phyloP scores from a whole-genome alignment of 202 grass and related monocot species.

The Setaria viridis region DNA sequence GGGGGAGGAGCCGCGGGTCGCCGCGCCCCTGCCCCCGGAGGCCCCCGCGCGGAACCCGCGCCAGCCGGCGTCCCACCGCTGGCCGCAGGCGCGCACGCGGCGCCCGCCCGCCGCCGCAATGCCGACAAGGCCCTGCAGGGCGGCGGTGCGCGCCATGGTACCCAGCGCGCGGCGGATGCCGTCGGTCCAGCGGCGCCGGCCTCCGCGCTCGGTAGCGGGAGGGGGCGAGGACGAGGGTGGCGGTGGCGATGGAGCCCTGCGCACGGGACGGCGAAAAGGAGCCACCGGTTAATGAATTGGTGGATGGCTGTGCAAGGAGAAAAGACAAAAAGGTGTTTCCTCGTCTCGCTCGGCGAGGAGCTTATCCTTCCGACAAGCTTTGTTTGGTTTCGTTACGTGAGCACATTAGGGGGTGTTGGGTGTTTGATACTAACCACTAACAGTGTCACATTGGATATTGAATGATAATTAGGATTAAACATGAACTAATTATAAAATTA shows the following conservation, averaged over 20 bases:
- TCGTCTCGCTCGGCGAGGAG: background rate
- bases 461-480: no score
- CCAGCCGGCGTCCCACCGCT: slow-evolving; percentile 45
- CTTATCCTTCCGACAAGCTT: background rate
- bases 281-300: background rate
- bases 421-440: no score
- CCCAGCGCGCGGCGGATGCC: slow-evolving; percentile 9
- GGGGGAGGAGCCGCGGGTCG: slow-evolving; percentile 50
- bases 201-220: background rate
- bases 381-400: background rate
- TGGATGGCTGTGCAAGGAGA: background rate
- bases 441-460: no score
- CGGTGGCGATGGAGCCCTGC: background rate
- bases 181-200: background rate
- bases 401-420: background rate
- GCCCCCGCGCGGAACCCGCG: slow-evolving; percentile 48
- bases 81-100: slow-evolving; percentile 43
- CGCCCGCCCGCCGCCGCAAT: slow-evolving; percentile 50
- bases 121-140: slow-evolving; percentile 65
- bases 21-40: slow-evolving; percentile 36
- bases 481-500: no score
- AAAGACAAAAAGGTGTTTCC: background rate
- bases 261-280: background rate
- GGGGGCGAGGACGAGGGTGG: background rate
- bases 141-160: slow-evolving; percentile 68